Base-by-base conservation (phyloP, 805 yeast genomes). In the Metschnikowia picachoensis region DNA sequence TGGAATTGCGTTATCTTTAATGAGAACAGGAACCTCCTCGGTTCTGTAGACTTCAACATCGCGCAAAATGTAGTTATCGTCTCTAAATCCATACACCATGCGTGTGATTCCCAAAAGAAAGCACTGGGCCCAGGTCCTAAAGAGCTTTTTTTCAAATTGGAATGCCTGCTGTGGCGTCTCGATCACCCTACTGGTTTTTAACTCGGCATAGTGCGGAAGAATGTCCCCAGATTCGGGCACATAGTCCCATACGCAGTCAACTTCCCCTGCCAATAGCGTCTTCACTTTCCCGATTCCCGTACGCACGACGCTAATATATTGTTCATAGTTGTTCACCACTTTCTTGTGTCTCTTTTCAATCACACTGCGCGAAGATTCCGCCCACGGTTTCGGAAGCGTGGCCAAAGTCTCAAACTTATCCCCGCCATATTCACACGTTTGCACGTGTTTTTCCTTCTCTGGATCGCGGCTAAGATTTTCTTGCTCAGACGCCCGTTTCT, bases 101-200 rank as follows among this genome's bases (percentile, higher is more conserved):
- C 78, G 78, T n/a, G 85, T 82, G 16, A 94, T 77, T 4, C 99
- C 99, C 37, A 88, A 73, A 17, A 94, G 70, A 63, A 90, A 94
- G 51, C 96, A 85, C 68, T 90, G 98, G 2, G 95, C 88, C 99
- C 99, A 94, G 0, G 95, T 77, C 50, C 73, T 78, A 61, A 85
- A 79, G 37, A 94, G 68, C 65, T 89, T 90, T 44, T 74, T 76
- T 60, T 92, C 97, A 60, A 92, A 89, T 15, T 61, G 74, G 33
- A 72, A 72, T 13, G 85, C 80, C 33, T 83, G 83, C 13, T 75
- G 72, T 5, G 81, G 79, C 15, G 77, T 71, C 17, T 69, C 72
- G 0, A 92, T 73, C 6, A 74, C 69, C 37, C 76, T 70, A 2
- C 85, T 68, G 1, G 96, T 87, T 60, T 91, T 92, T 52, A 94